Conservation (phyloP, 192 early-diverging fungal genomes). For the Allomyces macrogynus region DNA sequence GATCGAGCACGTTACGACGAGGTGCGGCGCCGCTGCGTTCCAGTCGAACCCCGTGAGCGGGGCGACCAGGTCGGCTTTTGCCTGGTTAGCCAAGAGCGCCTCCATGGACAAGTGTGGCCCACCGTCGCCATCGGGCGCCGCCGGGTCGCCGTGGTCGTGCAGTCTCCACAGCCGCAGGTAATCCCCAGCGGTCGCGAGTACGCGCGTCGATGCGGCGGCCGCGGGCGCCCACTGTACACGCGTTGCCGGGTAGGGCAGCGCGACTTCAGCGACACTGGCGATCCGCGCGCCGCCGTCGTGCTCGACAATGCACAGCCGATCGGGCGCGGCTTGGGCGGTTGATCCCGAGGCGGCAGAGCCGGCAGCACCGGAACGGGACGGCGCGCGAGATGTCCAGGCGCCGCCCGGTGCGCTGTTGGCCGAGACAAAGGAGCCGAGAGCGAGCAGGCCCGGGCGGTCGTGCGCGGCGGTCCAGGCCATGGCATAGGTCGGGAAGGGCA, state of each 20-base stretch:
- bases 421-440: neutral
- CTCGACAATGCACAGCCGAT: neutral
- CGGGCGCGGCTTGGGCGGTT: neutral
- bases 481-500: neutral
- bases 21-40: constrained; percentile 66
- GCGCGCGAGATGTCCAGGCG: neutral
- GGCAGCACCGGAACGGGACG: no score
- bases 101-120: constrained; percentile 12
- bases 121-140: constrained; percentile 10
- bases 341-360: neutral
- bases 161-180: constrained; percentile 77
- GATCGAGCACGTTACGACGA: constrained; percentile 80
- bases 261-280: neutral
- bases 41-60: constrained; percentile 96
- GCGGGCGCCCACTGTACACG: neutral
- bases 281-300: neutral
- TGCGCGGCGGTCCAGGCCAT: neutral
- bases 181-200: constrained; percentile 77
- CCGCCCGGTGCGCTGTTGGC: neutral
- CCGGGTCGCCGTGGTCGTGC: constrained; percentile 19
- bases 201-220: constrained; percentile 1
- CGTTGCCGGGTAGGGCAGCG: neutral
- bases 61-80: constrained; percentile 56
- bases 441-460: neutral
- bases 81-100: constrained; percentile 34